phyloP scores from a whole-genome alignment of 139 green algal genomes.

The Micromonas pusilla region DNA sequence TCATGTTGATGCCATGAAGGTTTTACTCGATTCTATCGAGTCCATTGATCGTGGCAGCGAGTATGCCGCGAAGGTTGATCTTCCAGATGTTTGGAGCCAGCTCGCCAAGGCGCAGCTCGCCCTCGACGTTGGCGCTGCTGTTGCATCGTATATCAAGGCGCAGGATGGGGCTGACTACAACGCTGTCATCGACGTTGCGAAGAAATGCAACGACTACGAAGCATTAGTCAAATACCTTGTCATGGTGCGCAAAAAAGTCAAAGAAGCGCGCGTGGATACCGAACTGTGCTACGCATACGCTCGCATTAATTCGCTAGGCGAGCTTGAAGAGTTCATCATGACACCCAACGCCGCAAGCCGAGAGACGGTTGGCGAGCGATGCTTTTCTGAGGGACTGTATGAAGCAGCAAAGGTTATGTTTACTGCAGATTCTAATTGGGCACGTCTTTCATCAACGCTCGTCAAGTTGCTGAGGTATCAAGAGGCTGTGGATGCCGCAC shows the following conservation, averaged over 20 bases:
- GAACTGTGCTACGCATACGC: slow-evolving; percentile 96
- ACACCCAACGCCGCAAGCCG: slow-evolving; percentile 69
- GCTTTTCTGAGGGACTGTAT: slow-evolving; percentile 85
- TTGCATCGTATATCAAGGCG: slow-evolving; percentile 81
- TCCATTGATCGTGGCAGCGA: slow-evolving; percentile 79
- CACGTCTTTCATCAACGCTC: slow-evolving; percentile 79
- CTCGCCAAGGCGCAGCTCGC: slow-evolving; percentile 84
- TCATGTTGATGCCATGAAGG: slow-evolving; percentile 63
- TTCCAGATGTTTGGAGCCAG: slow-evolving; percentile 76
- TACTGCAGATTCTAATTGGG: slow-evolving; percentile 88
- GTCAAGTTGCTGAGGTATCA: slow-evolving; percentile 85
- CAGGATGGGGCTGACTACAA: slow-evolving; percentile 60
- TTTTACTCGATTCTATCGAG: slow-evolving; percentile 86
- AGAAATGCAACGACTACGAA: slow-evolving; percentile 50
- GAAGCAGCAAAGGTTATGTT: slow-evolving; percentile 92
- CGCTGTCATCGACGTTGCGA: slow-evolving; percentile 60
- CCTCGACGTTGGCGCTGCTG: slow-evolving; percentile 62
- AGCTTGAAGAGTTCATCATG: slow-evolving; percentile 92
- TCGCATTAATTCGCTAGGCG: slow-evolving; percentile 68
- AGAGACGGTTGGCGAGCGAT: slow-evolving; percentile 47
- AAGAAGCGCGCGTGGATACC: slow-evolving; percentile 83
- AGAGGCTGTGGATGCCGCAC: slow-evolving; percentile 86
- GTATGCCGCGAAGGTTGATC: slow-evolving; percentile 55
- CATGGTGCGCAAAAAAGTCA: slow-evolving; percentile 92
- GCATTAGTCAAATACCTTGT: slow-evolving; percentile 94